Base-by-base conservation (phyloP, 495 filamentous ascomycete species). In the Chaetomium tenue region DNA sequence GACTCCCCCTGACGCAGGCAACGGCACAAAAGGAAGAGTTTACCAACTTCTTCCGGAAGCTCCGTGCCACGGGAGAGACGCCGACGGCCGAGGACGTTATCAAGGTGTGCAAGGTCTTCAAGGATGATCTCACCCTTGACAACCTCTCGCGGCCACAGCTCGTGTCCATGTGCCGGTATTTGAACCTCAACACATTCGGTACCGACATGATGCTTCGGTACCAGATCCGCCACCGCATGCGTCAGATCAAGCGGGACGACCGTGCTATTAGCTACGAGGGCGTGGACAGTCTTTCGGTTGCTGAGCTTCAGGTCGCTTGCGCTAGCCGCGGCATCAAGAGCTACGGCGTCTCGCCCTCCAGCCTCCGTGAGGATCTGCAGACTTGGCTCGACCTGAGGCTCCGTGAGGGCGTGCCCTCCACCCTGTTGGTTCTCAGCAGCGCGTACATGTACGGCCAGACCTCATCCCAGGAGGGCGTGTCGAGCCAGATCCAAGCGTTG, bases 31-130 rank as follows among this genome's bases (percentile, higher is more conserved):
- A 89, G 70, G 92, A 97, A 66, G 95, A 97, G 71, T 98, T 99
- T 69, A 83, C 91, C n/a, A 88, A 91, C 63, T 99, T 99, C 77
- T 99, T 99, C 87, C 87, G 90, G 71, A 99, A 99, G 81, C 86
- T 97, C 70, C 89, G 94, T 51, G 84, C 90, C 20, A 97, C 92
- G 5, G 95, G 93, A 30, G 93, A 98, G 79, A 78, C 86, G 28
- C 95, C 95, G 0, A 92, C 91, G 16, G 87, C 87, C 48, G 85
- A 89, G 65, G 94, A 98, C 73, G 90, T 99, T 65, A 96, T 99
- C 79, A 97, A 93, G 79, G 94, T 99, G 61, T 98, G 95, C 88
- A 96, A 99, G 83, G 89, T 96, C 71, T 99, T 99, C 83, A 96
- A 94, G 77, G 94, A 99, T 76, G 94, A 99, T 74, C 72, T 99